Evolutionary conservation across 345 rosid species (phyloP), one percentile per base, ranked within the genome.

Genomic region (Noccaea caerulescens): DNA sequence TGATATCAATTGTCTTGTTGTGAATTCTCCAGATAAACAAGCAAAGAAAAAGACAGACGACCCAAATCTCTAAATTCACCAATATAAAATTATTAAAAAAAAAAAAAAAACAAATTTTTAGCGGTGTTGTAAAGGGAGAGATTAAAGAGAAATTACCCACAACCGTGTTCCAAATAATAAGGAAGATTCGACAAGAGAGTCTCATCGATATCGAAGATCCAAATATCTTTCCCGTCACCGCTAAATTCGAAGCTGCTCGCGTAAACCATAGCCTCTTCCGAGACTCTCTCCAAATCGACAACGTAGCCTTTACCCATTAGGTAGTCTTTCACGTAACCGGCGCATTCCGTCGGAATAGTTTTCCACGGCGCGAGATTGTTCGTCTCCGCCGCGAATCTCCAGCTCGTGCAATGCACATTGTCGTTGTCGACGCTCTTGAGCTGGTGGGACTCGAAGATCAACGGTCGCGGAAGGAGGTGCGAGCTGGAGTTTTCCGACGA

Each of bases 181-280:
- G 96, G 97, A 45, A 93, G 87, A 83, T 93, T 87, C 16, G 98
- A 90, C 69, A 93, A 84, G 72, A 93, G 72, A 52, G 97, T 93
- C 73, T 93, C 98, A 49, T 90, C 98, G 58, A 93, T 70, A 76
- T 93, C 98, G 63, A 93, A 93, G 68, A 90, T 68, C 98, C 98
- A 90, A 32, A 66, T 81, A 72, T 93, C 96, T 64, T 81, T 86
- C 1, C 89, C 97, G 32, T 66, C 55, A 75, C 82, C 91, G 54
- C 49, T 23, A 78, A 83, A 39, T 55, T 82, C 71, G 50, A 86
- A 66, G 67, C 80, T 81, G 84, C 68, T 80, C 1, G 94, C 98
- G 39, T 58, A 90, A 50, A 62, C 64, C 20, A 68, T 81, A 53
- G 98, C 87, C 75, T 90, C 96, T 8, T 63, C 75, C 0, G 85